Conservation (phyloP, 306 rosid genomes). For the Cyamopsis tetragonoloba region DNA sequence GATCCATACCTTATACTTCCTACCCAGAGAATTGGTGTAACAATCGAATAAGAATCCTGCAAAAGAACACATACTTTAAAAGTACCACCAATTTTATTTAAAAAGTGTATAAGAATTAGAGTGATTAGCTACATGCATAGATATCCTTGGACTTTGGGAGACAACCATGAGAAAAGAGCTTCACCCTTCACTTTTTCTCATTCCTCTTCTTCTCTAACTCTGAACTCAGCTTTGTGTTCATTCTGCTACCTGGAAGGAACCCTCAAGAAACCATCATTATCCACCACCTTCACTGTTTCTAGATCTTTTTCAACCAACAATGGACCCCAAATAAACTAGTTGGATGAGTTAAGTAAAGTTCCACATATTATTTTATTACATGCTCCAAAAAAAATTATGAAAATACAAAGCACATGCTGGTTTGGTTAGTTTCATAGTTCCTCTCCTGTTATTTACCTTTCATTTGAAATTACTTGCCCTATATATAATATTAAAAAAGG, state of each 20-base stretch:
- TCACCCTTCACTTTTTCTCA: constrained; percentile 44
- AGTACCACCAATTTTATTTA: no score
- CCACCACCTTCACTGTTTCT: neutral
- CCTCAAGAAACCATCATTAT: neutral
- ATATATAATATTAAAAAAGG: neutral
- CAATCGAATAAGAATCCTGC: no score
- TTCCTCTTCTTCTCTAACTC: constrained; percentile 7
- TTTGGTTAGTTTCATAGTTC: no score
- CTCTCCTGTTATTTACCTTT: constrained; percentile 18
- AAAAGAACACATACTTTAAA: no score
- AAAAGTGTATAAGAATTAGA: no score
- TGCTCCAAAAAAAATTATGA: no score
- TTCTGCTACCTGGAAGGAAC: neutral
- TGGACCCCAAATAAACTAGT: constrained; percentile 29
- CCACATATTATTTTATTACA: neutral
- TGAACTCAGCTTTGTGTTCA: constrained; percentile 32
- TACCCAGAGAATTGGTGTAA: no score
- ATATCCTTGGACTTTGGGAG: neutral
- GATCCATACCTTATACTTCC: no score
- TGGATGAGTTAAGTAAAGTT: constrained; percentile 37
- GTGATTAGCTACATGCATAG: no score
- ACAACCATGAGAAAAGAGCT: neutral
- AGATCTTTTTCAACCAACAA: constrained; percentile 27
- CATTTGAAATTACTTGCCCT: neutral
- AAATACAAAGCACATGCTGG: neutral